Conservation (phyloP, 495 filamentous ascomycete genomes). For the Extremus antarcticus region DNA sequence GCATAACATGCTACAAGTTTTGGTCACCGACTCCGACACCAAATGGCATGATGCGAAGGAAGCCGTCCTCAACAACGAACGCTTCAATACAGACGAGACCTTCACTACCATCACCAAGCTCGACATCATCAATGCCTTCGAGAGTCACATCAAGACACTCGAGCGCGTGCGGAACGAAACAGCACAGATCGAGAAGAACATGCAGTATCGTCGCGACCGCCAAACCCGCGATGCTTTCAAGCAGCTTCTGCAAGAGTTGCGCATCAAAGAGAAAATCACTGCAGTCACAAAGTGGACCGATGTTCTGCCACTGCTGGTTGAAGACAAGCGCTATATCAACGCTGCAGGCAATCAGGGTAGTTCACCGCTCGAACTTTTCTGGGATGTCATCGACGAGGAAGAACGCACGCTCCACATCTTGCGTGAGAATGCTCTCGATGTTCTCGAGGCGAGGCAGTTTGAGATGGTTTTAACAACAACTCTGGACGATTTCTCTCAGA, state of each 20-base stretch:
- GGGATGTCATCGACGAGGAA: conserved; percentile 93
- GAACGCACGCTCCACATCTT: conserved; percentile 69
- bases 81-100: conserved; percentile 75
- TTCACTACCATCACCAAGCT: conserved; percentile 79
- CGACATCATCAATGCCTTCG: conserved; percentile 86
- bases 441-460: conserved; percentile 87
- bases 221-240: conserved; percentile 73
- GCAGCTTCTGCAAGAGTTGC: conserved; percentile 61
- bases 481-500: conserved; percentile 69
- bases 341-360: conserved; percentile 84
- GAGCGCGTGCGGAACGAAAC: conserved; percentile 84
- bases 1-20: conserved; percentile 63
- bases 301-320: conserved; percentile 62
- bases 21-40: conserved; percentile 85
- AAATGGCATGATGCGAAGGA: conserved; percentile 86
- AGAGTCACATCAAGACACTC: conserved; percentile 84
- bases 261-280: conserved; percentile 70
- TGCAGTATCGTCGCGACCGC: conserved; percentile 68
- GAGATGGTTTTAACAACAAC: conserved; percentile 79
- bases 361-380: conserved; percentile 86
- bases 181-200: conserved; percentile 73
- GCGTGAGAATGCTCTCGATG: conserved; percentile 78
- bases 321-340: conserved; percentile 72
- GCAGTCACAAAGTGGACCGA: conserved; percentile 84
- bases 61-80: conserved; percentile 65